These are phyloP conservation scores for Kregervanrija pseudodelftensis DNA, from an alignment of 805 yeast genomes.

Conservation along the genomic window DNA sequence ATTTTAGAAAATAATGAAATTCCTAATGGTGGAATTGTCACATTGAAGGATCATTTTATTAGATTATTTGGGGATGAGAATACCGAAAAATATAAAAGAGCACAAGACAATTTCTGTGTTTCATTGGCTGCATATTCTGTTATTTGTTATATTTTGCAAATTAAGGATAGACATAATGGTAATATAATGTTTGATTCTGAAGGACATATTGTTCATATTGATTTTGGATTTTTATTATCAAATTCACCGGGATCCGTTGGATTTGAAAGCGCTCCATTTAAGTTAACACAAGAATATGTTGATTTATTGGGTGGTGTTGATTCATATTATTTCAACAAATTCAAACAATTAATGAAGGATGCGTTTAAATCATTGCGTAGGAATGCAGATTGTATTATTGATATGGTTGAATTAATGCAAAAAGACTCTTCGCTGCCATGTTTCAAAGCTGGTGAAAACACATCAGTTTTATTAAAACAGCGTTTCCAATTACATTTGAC, in stretches of 20 bases:
- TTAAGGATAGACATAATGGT: conserved; percentile 96
- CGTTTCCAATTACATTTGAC: conserved; percentile 71
- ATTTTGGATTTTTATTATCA: conserved; percentile 87
- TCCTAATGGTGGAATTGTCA: conserved; percentile 61
- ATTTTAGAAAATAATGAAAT: conserved; percentile 61
- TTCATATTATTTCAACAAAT: conserved; percentile 52
- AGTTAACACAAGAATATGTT: conserved; percentile 81
- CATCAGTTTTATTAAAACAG: conserved; percentile 71
- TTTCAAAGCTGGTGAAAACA: conserved; percentile 79
- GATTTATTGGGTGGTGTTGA: conserved; percentile 80
- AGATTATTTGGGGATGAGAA: conserved; percentile 65
- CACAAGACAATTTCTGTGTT: conserved; percentile 77
- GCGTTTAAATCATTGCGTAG: conserved; percentile 71
- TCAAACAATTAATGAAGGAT: conserved; percentile 55
- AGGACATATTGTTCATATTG: conserved; percentile 93
- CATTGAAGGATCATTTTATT: conserved; percentile 71
- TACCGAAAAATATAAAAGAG: conserved; percentile 51
- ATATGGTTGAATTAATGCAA: conserved; percentile 90
- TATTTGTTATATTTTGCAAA: conserved; percentile 81
- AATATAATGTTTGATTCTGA: conserved; percentile 94
- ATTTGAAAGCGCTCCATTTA: conserved; percentile 96
- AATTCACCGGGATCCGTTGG: conserved; percentile 97
- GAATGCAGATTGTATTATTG: conserved; percentile 65
- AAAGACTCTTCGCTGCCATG: conserved; percentile 87
- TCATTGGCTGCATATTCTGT: conserved; percentile 91